Percentiles rank a stretch among this genome's conserved stretches.
Evolutionary conservation across 179 eudicot species (phyloP).

Genomic region (Carnegiea gigantea): DNA sequence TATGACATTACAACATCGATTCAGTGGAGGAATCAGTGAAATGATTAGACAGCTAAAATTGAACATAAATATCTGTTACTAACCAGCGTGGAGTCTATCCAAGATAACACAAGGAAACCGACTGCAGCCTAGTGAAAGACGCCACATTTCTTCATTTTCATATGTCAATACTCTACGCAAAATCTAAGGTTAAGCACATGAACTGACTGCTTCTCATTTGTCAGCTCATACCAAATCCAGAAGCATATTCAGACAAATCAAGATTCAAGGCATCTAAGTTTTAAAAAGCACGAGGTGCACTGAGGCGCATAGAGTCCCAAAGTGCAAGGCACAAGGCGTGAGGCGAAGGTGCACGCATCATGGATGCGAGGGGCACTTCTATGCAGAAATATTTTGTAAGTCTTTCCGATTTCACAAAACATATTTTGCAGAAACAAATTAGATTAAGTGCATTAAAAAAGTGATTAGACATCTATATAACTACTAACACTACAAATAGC

Average conservation of each 20-base stretch:
- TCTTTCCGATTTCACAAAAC: no score
- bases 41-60: not conserved
- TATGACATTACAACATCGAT: not conserved
- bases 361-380: no score
- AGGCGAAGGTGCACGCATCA: no score
- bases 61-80: not conserved
- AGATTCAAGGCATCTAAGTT: no score
- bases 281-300: no score
- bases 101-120: not conserved
- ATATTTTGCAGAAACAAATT: no score
- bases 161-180: not conserved
- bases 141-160: not conserved
- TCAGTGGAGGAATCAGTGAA: not conserved
- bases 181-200: not conserved
- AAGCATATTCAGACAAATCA: not conserved
- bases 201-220: not conserved
- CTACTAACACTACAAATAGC: no score
- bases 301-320: no score
- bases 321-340: no score
- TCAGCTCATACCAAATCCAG: not conserved
- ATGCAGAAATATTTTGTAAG: no score
- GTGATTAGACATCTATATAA: no score
- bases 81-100: not conserved
- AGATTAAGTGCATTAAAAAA: no score
- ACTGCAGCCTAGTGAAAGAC: not conserved